Conservation (phyloP, 1,139 yeast species). For the Geotrichum histeridarum region DNA sequence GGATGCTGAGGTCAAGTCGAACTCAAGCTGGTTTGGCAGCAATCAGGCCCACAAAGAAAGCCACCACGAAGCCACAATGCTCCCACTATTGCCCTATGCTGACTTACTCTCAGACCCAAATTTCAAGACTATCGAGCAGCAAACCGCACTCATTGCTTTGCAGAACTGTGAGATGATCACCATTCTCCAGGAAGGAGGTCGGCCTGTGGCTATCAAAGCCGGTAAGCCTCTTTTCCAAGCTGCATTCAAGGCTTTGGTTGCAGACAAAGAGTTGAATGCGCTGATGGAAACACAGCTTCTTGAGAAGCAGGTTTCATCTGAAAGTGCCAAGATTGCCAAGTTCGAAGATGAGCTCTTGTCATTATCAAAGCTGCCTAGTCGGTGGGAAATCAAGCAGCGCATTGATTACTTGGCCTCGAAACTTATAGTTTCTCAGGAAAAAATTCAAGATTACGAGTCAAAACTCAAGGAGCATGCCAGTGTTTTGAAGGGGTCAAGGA, state of each 20-base stretch:
- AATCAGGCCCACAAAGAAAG: background rate
- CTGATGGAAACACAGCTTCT: constrained; percentile 62
- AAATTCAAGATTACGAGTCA: constrained; percentile 45
- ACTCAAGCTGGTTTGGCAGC: background rate
- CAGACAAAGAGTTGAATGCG: constrained; percentile 53
- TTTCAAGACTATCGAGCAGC: constrained; percentile 53
- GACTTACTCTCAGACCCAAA: constrained; percentile 42
- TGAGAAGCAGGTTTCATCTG: constrained; percentile 50
- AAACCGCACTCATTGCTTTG: constrained; percentile 56
- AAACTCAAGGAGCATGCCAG: constrained; percentile 16
- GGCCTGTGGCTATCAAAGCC: constrained; percentile 58
- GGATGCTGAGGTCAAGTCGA: background rate
- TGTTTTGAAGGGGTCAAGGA: constrained; percentile 5
- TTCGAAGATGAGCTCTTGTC: constrained; percentile 68
- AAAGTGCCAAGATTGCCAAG: constrained; percentile 57
- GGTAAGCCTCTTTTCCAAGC: constrained; percentile 83
- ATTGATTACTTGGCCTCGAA: constrained; percentile 61
- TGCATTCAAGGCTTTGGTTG: constrained; percentile 64
- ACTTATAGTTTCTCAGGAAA: constrained; percentile 44
- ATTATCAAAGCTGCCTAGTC: constrained; percentile 48
- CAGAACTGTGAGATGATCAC: constrained; percentile 76
- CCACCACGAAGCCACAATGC: background rate
- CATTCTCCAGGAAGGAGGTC: constrained; percentile 67
- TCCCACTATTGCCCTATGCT: constrained; percentile 6
- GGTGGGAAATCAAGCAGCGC: constrained; percentile 52